Conservation (phyloP, 129 eudicot genomes). For the Escallonia rubra region DNA sequence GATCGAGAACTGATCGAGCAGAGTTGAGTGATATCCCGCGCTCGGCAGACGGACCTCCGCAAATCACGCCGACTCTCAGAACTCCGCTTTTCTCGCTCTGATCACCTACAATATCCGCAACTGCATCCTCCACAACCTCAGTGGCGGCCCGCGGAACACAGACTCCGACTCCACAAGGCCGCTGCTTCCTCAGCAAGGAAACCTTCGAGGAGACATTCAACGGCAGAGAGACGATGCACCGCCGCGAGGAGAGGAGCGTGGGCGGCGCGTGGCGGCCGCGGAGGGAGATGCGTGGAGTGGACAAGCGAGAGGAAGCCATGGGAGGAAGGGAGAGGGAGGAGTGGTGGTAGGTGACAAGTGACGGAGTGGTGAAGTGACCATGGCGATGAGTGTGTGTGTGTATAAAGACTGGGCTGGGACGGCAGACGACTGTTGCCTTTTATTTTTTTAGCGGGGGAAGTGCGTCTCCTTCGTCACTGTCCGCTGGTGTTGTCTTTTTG, state of each 20-base stretch:
- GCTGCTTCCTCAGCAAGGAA: conserved; percentile 1
- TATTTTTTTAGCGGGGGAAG: conserved; percentile 6
- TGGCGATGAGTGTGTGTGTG: conserved; percentile 7
- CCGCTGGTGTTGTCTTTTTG: neutral
- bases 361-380: neutral
- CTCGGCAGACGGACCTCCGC: conserved; percentile 95
- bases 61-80: conserved; percentile 72
- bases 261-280: conserved; percentile 6
- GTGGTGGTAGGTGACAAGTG: neutral
- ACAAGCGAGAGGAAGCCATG: conserved; percentile 38
- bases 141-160: conserved; percentile 17
- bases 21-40: conserved; percentile 92
- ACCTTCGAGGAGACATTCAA: conserved; percentile 1
- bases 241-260: conserved; percentile 2
- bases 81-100: conserved; percentile 29
- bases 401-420: conserved; percentile 13
- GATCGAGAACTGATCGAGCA: conserved; percentile 92
- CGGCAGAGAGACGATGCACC: conserved; percentile 1
- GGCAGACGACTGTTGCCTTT: conserved; percentile 12
- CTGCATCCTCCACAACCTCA: conserved; percentile 27
- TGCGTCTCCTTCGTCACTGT: conserved; percentile 15
- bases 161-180: conserved; percentile 11
- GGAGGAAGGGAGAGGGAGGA: neutral
- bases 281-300: conserved; percentile 15
- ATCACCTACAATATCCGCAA: conserved; percentile 14